Evolutionary conservation across 169 alveolate species (phyloP), one percentile per base, ranked within the genome.

Genomic region (Eimeria zaria): DNA sequence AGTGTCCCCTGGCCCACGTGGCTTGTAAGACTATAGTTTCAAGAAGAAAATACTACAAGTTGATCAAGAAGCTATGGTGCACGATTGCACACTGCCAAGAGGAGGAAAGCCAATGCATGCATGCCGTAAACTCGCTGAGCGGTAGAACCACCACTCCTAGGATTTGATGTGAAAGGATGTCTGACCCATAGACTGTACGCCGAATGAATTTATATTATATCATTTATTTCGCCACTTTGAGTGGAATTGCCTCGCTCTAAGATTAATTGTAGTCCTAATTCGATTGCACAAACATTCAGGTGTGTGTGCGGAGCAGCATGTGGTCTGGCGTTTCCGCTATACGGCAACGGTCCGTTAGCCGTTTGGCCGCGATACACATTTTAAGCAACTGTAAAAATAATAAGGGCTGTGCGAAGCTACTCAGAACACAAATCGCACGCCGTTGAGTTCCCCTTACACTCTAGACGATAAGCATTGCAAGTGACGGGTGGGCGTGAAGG

Each of bases 31-130:
- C 71, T 36, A 62, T 44, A 30, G 48, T 60, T 36, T 71, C 30
- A 48, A 39, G 81, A 41, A 60, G 62, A 27, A 62, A 60, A 36
- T 41, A 30, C 22, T 20, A 51, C 33, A n/a, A 18, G 7, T 41
- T 2, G 41, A 39, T 18, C 48, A 36, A 62, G 80, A 85, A 60
- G 41, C 53, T 36, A 27, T 27, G 81, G 58, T 55, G 76, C 81
- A 55, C 81, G 93, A 67, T 41, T 62, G 81, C 81, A 58, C 55
- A 44, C 71, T 39, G 60, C 62, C 44, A 6, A n/a, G 80, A 22
- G 30, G 80, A 62, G 80, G 93, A 62, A 60, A 55, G 93, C 81
- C 93, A 60, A 58, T 62, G 93, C 93, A 85, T 85, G 93, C 93
- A 81, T 81, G 81, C 93, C 18, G 60, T 60, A 62, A n/a, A 33